These are phyloP conservation scores for Fimicolochytrium jonesii DNA, from an alignment of 192 early-diverging fungal species.

Conservation along the genomic window DNA sequence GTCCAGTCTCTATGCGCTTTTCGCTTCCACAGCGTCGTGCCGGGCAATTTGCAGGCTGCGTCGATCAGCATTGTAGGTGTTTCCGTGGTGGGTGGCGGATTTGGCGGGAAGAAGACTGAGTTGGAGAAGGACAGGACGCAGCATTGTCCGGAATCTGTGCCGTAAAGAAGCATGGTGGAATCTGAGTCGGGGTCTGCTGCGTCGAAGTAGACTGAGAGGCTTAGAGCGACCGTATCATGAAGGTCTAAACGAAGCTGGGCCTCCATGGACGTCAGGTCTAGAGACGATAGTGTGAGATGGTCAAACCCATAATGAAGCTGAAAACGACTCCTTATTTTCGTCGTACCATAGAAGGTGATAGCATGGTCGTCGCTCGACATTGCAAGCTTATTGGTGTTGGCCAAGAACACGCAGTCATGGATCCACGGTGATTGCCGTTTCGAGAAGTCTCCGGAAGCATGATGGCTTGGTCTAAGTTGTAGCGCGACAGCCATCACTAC, in stretches of 20 bases:
- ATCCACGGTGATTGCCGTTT: slow-evolving; percentile 41
- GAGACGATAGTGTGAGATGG: too few relatives aligned
- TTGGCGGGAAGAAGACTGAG: slow-evolving; percentile 24
- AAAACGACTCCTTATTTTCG: background rate
- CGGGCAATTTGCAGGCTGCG: slow-evolving; percentile 20
- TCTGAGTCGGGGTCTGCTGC: slow-evolving; percentile 33
- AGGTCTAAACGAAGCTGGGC: slow-evolving; percentile 37
- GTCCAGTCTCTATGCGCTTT: slow-evolving; percentile 54
- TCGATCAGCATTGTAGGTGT: slow-evolving; percentile 4
- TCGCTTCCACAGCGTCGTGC: slow-evolving; percentile 30
- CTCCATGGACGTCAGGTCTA: slow-evolving; percentile 44
- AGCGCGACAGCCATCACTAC: too few relatives aligned
- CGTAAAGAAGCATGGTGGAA: slow-evolving; percentile 37
- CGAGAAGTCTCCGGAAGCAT: slow-evolving; percentile 7
- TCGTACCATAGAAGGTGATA: slow-evolving; percentile 51
- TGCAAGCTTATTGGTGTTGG: slow-evolving; percentile 37
- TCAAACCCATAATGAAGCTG: background rate
- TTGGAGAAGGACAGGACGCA: slow-evolving; percentile 35
- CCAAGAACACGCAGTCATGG: slow-evolving; percentile 37
- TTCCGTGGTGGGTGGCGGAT: slow-evolving; percentile 13
- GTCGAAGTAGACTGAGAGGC: slow-evolving; percentile 32
- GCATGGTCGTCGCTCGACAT: slow-evolving; percentile 49
- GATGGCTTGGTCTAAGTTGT: too few relatives aligned
- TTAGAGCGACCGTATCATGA: slow-evolving; percentile 35
- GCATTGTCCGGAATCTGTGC: slow-evolving; percentile 44